Conservation (phyloP, 2,329 filamentous ascomycete species). For the Aspergillus sp. region DNA sequence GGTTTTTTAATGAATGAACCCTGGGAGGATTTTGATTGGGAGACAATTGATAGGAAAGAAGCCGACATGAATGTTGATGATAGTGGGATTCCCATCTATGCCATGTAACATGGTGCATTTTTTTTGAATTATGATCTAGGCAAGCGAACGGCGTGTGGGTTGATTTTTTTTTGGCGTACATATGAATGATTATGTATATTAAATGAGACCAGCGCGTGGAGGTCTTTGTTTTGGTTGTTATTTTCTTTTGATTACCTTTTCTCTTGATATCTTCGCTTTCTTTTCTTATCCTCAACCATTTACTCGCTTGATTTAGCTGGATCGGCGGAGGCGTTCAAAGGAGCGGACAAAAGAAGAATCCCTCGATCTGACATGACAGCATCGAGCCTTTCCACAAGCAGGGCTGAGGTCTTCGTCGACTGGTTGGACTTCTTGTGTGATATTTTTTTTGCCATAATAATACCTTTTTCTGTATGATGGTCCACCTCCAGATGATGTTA, state of each 20-base stretch:
- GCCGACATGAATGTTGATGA: conserved; percentile 20
- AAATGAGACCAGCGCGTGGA: not conserved
- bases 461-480: no score
- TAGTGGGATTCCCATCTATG: conserved; percentile 20
- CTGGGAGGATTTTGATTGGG: conserved; percentile 36
- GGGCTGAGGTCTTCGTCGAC: no score
- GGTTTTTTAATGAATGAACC: conserved; percentile 20
- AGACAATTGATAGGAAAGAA: conserved; percentile 29
- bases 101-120: conserved; percentile 15
- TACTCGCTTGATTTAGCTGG: conserved; percentile 2
- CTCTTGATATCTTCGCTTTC: conserved; percentile 3
- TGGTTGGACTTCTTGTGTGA: no score
- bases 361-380: not conserved
- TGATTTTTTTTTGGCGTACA: conserved; percentile 11
- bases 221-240: not conserved
- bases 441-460: no score
- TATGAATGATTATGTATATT: conserved; percentile 9
- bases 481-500: no score
- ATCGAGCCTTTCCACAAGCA: not conserved
- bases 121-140: conserved; percentile 1
- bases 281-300: conserved; percentile 1
- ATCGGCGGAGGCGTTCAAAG: conserved; percentile 12
- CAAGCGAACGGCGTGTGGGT: conserved; percentile 7
- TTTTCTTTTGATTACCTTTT: conserved; percentile 3
- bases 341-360: conserved; percentile 3